Conservation (phyloP, 2,329 filamentous ascomycete species). For the Penicillium sp. region DNA sequence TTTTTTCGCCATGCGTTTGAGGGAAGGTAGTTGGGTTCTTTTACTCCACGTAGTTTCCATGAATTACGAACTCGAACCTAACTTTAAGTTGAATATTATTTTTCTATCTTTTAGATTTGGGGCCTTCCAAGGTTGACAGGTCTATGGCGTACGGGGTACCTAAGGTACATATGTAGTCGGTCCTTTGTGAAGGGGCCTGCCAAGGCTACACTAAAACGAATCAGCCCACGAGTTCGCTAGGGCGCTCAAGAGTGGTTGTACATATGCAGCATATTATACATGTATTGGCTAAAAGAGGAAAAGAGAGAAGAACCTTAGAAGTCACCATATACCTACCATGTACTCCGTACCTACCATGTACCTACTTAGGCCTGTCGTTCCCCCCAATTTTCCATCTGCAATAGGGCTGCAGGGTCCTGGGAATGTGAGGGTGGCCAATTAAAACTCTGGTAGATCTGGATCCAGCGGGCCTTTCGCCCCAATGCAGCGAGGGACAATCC, state of each 20-base stretch:
- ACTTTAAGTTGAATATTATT: not conserved
- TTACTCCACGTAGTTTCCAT: not conserved
- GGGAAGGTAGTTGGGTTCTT: not conserved
- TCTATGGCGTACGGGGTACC: not conserved
- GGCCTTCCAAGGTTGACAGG: not conserved
- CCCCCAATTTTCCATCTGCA: not conserved
- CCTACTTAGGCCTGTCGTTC: too few species aligned
- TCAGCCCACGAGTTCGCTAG: not conserved
- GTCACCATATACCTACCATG: not conserved
- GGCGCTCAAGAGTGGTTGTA: not conserved
- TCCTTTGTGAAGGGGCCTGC: not conserved
- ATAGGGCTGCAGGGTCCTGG: not conserved
- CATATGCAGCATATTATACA: too few species aligned
- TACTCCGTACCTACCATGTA: not conserved
- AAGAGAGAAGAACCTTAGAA: too few species aligned
- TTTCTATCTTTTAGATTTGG: not conserved
- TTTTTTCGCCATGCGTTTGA: not conserved
- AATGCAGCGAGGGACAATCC: not conserved
- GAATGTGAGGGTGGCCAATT: conserved; percentile 4
- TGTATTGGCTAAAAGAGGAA: too few species aligned
- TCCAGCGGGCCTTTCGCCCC: not conserved
- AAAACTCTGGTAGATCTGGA: not conserved
- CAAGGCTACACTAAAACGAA: not conserved
- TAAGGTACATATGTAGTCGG: too few species aligned
- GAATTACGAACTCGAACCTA: not conserved